These are phyloP conservation scores for Alternaria sp. DNA, from an alignment of 2,329 filamentous ascomycete genomes.

Conservation along the genomic window DNA sequence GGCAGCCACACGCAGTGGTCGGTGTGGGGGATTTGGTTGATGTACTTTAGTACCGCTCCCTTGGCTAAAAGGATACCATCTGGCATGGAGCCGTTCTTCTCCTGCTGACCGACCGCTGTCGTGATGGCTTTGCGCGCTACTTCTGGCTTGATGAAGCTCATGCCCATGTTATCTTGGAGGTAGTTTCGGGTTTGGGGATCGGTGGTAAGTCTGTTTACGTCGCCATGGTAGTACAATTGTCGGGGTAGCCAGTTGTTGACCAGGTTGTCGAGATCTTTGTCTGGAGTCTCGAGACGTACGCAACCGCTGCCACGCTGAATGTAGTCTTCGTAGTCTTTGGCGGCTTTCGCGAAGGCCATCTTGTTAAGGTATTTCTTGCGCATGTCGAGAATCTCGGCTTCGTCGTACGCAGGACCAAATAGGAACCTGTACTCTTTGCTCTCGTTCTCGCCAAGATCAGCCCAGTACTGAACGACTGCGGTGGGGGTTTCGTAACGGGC, in stretches of 20 bases:
- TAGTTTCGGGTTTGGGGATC: constrained; percentile 67
- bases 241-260: constrained; percentile 66
- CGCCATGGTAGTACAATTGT: constrained; percentile 65
- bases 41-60: constrained; percentile 65
- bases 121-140: constrained; percentile 59
- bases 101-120: constrained; percentile 60
- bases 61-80: constrained; percentile 62
- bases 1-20: constrained; percentile 67
- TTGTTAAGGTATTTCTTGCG: constrained; percentile 58
- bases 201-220: constrained; percentile 64
- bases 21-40: constrained; percentile 66
- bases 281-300: constrained; percentile 61
- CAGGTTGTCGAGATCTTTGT: constrained; percentile 62
- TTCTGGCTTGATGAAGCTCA: constrained; percentile 62
- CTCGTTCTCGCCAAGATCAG: constrained; percentile 50
- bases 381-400: constrained; percentile 57
- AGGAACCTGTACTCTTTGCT: constrained; percentile 60
- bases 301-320: constrained; percentile 60
- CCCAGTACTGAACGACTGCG: constrained; percentile 61
- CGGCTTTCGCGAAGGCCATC: constrained; percentile 55
- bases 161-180: constrained; percentile 67
- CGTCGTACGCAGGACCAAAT: constrained; percentile 62
- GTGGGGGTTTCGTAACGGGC: constrained; percentile 63
- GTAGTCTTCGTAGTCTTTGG: constrained; percentile 58
- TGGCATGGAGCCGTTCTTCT: constrained; percentile 63